Conservation (phyloP, 2,329 filamentous ascomycete species). For the Scytalidium sp. region DNA sequence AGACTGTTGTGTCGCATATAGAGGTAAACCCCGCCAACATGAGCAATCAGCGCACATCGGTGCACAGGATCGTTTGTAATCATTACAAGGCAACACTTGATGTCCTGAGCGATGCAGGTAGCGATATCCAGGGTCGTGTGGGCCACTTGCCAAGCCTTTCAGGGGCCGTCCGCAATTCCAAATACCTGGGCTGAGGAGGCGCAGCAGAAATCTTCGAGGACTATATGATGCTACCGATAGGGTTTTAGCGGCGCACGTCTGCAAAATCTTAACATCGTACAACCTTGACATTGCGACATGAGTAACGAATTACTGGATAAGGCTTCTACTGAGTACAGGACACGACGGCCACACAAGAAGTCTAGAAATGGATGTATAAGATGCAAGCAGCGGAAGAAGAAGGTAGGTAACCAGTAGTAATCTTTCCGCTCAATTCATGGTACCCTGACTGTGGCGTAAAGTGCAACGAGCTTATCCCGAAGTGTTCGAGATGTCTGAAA, state of each 20-base stretch:
- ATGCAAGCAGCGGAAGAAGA: slow-evolving; percentile 2
- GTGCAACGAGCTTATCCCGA: slow-evolving; percentile 33
- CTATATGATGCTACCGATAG: background rate
- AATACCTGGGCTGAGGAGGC: background rate
- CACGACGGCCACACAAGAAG: slow-evolving; percentile 3
- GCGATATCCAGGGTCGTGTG: too few species aligned
- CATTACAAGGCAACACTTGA: too few species aligned
- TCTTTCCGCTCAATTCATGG: background rate
- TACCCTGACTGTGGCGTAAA: slow-evolving; percentile 16
- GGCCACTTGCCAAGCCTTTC: background rate
- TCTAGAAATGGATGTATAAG: slow-evolving; percentile 2
- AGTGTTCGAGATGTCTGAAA: slow-evolving; percentile 31
- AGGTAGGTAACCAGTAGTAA: background rate
- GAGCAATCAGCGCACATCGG: too few species aligned
- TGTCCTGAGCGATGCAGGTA: too few species aligned
- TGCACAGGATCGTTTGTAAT: too few species aligned
- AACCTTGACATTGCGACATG: background rate
- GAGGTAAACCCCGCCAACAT: too few species aligned
- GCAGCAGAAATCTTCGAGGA: background rate
- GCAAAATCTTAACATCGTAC: background rate
- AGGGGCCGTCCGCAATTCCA: background rate
- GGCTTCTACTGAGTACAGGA: background rate
- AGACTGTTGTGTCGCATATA: too few species aligned
- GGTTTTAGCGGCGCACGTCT: background rate
- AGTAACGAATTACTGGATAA: background rate